Conservation (phyloP, 768 basidiomycete species). For the Leccinellum rugosiceps region DNA sequence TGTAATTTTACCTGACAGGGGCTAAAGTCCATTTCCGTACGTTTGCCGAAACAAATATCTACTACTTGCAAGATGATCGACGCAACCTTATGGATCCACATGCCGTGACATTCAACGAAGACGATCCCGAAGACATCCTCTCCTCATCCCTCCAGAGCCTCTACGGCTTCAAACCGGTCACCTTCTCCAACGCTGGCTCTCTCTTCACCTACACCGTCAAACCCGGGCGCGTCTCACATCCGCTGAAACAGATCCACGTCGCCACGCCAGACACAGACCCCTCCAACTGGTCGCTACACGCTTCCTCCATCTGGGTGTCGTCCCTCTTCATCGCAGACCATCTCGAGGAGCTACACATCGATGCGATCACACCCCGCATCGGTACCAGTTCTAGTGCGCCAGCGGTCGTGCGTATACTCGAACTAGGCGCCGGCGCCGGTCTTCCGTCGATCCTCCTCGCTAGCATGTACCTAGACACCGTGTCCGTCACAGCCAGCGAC, state of each 20-base stretch:
- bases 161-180: conserved; percentile 61
- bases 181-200: conserved; percentile 53
- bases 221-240: conserved; percentile 15
- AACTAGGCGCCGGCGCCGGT: conserved; percentile 73
- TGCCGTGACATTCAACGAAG: not conserved
- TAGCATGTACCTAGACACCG: conserved; percentile 36
- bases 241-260: conserved; percentile 38
- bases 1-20: not conserved
- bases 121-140: conserved; percentile 66
- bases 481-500: conserved; percentile 55
- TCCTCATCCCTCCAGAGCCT: conserved; percentile 58
- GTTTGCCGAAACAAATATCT: not conserved
- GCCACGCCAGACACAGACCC: conserved; percentile 62
- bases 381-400: not conserved
- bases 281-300: conserved; percentile 73
- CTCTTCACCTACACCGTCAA: conserved; percentile 44
- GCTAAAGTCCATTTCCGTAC: not conserved
- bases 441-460: conserved; percentile 70
- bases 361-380: conserved; percentile 19
- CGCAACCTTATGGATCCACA: not conserved
- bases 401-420: conserved; percentile 45
- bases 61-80: not conserved
- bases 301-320: conserved; percentile 73
- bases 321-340: conserved; percentile 68
- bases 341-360: conserved; percentile 44